Percentiles rank a stretch among this genome's conserved stretches.
phyloP scores from a whole-genome alignment of 2,329 filamentous ascomycete genomes.

The Talaromyces sp. region DNA sequence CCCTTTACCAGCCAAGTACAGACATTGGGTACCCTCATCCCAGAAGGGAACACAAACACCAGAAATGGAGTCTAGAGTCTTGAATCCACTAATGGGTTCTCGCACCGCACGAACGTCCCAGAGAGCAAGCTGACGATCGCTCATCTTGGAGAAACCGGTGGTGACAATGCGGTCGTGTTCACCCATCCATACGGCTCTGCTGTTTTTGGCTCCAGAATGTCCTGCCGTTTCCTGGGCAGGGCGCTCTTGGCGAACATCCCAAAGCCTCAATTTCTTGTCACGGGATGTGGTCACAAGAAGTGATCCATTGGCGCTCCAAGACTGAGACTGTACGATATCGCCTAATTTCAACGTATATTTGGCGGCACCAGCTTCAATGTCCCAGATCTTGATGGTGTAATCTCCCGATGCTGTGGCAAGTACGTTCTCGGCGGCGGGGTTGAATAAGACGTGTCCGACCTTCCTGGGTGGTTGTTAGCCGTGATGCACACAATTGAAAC shows the following conservation, averaged over 20 bases:
- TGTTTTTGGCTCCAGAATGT: constrained; percentile 94
- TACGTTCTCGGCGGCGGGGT: constrained; percentile 91
- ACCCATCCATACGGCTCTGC: constrained; percentile 92
- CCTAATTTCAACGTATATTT: constrained; percentile 76
- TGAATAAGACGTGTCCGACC: constrained; percentile 96
- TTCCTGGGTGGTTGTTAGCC: constrained; percentile 60
- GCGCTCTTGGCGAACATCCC: constrained; percentile 93
- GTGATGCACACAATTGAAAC: constrained; percentile 17
- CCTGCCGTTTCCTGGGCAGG: constrained; percentile 79
- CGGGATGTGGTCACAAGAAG: constrained; percentile 88
- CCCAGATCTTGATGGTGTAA: constrained; percentile 94
- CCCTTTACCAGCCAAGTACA: constrained; percentile 97
- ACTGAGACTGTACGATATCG: constrained; percentile 91
- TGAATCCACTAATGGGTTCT: constrained; percentile 86
- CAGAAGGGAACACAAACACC: constrained; percentile 99
- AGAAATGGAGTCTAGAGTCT: constrained; percentile 87
- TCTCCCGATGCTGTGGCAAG: constrained; percentile 94
- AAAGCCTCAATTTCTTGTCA: constrained; percentile 97
- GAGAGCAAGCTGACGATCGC: constrained; percentile 88
- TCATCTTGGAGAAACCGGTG: constrained; percentile 97
- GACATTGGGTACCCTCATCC: constrained; percentile 92
- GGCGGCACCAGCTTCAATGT: constrained; percentile 73
- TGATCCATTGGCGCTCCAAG: constrained; percentile 87
- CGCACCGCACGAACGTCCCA: constrained; percentile 82
- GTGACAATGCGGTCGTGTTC: constrained; percentile 95